These are phyloP conservation scores for Elongisporangium prolatum DNA, from an alignment of 352 stramenopile species.

Conservation along the genomic window DNA sequence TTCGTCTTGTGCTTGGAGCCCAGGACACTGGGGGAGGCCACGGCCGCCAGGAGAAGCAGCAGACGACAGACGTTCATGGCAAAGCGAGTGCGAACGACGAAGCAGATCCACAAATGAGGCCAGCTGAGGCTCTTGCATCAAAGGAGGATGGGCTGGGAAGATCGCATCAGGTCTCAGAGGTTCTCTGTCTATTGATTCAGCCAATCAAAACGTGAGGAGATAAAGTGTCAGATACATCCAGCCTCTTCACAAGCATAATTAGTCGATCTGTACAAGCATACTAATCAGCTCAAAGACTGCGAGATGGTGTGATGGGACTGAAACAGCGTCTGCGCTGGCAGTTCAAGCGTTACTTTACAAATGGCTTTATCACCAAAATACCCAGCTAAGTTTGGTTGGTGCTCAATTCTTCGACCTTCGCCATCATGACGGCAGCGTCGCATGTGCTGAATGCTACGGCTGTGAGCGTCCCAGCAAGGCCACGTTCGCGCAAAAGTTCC, in stretches of 20 bases:
- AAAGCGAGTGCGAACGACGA: neutral
- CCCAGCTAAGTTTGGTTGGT: too few species aligned
- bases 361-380: too few species aligned
- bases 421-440: too few species aligned
- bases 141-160: neutral
- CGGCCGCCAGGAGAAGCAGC: slow-evolving; percentile 14
- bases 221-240: neutral
- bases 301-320: too few species aligned
- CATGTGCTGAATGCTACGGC: too few species aligned
- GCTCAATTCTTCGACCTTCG: too few species aligned
- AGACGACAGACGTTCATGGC: slow-evolving; percentile 15
- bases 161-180: neutral
- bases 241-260: neutral
- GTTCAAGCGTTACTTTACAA: too few species aligned
- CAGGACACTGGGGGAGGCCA: slow-evolving; percentile 1
- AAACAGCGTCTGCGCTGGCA: too few species aligned
- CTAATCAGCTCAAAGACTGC: too few species aligned
- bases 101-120: neutral
- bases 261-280: neutral
- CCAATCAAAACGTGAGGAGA: neutral
- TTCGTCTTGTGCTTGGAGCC: neutral
- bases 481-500: neutral
- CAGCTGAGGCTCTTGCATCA: neutral
- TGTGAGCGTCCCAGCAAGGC: neutral
- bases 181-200: neutral